phyloP scores from a whole-genome alignment of 1,284 basidiomycete genomes.

The Ganoderma lucidum region DNA sequence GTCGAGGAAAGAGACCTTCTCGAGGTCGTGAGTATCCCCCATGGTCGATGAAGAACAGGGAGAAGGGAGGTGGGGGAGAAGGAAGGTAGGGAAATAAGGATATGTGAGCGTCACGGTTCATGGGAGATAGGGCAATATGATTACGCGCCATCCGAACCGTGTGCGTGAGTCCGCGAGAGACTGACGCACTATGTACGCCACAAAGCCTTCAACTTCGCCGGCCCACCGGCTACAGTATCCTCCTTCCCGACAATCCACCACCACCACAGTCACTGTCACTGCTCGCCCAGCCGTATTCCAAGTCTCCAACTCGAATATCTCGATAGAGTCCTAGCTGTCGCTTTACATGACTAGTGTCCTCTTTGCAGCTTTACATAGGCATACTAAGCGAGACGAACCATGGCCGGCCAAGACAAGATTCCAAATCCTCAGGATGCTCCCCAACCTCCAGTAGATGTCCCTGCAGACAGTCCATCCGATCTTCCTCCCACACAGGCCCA shows the following conservation, averaged over 20 bases:
- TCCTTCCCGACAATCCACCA: not conserved
- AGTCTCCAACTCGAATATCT: not conserved
- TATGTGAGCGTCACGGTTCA: not conserved
- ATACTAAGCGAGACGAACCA: conserved; percentile 6
- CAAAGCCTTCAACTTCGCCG: not conserved
- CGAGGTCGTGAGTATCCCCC: conserved; percentile 15
- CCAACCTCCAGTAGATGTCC: not conserved
- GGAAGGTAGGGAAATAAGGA: not conserved
- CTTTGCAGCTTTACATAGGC: not conserved
- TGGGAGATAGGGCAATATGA: conserved; percentile 1
- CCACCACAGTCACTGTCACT: too few relatives aligned
- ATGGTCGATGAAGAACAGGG: conserved; percentile 6
- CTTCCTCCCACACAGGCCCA: conserved; percentile 18
- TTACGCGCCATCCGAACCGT: not conserved
- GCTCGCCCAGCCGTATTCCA: not conserved
- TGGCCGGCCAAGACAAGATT: conserved; percentile 26
- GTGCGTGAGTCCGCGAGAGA: not conserved
- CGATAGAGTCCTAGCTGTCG: not conserved
- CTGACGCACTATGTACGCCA: not conserved
- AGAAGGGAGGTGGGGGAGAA: not conserved
- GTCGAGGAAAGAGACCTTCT: conserved; percentile 17
- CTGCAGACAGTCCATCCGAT: conserved; percentile 16
- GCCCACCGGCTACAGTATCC: not conserved
- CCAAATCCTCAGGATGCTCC: not conserved
- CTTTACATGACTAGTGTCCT: too few relatives aligned